Evolutionary conservation across 2,329 filamentous ascomycete species (phyloP).

Genomic region (Colletotrichum scovillei): DNA sequence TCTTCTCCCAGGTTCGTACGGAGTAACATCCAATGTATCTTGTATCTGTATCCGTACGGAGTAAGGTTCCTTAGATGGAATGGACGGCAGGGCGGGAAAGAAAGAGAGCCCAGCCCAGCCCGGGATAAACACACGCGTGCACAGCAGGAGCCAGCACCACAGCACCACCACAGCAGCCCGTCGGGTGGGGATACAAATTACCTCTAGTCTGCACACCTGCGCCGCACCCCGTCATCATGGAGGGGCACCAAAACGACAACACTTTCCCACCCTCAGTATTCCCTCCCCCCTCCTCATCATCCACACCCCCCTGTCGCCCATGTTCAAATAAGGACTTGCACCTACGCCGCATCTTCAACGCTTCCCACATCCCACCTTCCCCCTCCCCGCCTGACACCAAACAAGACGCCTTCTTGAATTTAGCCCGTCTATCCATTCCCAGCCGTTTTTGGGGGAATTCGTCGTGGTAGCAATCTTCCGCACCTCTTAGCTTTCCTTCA

Average conservation of each 20-base stretch:
- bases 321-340: constrained; percentile 36
- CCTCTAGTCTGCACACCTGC: constrained; percentile 8
- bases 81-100: neutral
- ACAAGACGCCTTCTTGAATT: constrained; percentile 9
- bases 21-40: too few relatives aligned
- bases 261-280: neutral
- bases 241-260: constrained; percentile 20
- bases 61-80: too few relatives aligned
- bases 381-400: constrained; percentile 25
- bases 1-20: neutral
- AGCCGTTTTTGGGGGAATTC: neutral
- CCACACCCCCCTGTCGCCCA: constrained; percentile 10
- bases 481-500: neutral
- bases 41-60: too few relatives aligned
- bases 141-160: neutral
- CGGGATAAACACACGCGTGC: neutral
- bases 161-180: neutral
- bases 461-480: constrained; percentile 7
- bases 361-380: constrained; percentile 27
- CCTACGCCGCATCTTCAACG: constrained; percentile 35
- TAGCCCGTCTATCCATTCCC: constrained; percentile 2
- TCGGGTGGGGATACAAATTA: constrained; percentile 12
- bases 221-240: constrained; percentile 32
- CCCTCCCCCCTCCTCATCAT: neutral
- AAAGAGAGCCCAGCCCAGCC: neutral